Conservation (phyloP, 176 grass and related monocot species). For the Avena insularis region DNA sequence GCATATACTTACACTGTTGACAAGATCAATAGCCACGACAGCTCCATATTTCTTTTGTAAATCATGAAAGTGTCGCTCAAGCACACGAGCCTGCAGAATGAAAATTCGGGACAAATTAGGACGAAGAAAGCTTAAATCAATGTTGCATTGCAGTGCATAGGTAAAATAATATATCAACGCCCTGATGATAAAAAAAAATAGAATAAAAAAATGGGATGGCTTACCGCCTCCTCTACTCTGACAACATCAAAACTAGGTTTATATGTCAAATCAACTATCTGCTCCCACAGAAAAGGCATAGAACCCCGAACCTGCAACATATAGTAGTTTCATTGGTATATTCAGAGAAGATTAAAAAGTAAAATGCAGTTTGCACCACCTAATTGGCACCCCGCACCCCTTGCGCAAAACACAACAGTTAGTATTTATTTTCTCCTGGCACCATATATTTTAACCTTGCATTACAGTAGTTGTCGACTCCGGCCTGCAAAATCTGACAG, state of each 20-base stretch:
- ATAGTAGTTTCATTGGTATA: neutral
- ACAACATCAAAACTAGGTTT: constrained; percentile 84
- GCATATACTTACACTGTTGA: constrained; percentile 66
- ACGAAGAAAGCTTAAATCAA: neutral
- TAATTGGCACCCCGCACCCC: too few relatives aligned
- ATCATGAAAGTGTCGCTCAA: constrained; percentile 78
- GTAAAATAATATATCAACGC: neutral
- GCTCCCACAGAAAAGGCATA: constrained; percentile 87
- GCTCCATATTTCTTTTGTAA: constrained; percentile 90
- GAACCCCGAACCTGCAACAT: constrained; percentile 79
- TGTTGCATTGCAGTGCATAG: neutral
- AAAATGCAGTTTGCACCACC: neutral
- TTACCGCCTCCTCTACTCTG: constrained; percentile 73
- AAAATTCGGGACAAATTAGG: constrained; percentile 19
- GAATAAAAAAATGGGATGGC: constrained; percentile 14
- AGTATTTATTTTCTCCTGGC: too few relatives aligned
- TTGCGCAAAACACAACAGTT: too few relatives aligned
- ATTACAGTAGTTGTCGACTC: too few relatives aligned
- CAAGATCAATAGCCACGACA: constrained; percentile 74
- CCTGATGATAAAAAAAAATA: neutral
- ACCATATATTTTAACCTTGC: too few relatives aligned
- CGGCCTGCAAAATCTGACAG: too few relatives aligned
- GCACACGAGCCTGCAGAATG: constrained; percentile 61
- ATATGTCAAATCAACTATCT: constrained; percentile 92
- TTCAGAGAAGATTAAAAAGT: neutral